A percentile compares a stretch with the other conserved stretches of the same genome.
phyloP scores from a whole-genome alignment of 139 green algal species.

The Chlamydomonas sphaeroides region DNA sequence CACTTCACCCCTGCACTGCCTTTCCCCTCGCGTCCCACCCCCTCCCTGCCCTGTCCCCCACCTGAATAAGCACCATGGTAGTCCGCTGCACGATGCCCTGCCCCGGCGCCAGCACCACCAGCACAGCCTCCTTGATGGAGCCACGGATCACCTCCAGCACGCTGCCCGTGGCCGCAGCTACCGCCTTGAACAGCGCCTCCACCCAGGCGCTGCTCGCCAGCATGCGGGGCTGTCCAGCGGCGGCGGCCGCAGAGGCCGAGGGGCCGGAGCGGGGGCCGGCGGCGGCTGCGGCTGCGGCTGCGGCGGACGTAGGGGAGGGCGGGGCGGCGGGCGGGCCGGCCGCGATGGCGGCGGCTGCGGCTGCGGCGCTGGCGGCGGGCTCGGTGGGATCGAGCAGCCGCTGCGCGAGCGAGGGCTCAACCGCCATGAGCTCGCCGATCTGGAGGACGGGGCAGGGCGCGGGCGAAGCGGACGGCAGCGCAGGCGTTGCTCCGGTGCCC shows the following conservation, averaged over 20 bases:
- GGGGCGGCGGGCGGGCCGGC: neutral
- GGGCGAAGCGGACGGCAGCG: too few relatives aligned
- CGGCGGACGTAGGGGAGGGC: neutral
- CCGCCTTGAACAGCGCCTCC: constrained; percentile 44
- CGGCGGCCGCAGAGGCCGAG: neutral
- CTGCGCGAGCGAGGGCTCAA: neutral
- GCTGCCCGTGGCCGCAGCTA: constrained; percentile 28
- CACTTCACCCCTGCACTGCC: too few relatives aligned
- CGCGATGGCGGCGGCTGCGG: neutral
- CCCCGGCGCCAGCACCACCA: constrained; percentile 47
- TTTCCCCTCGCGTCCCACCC: too few relatives aligned
- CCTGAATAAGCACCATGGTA: constrained; percentile 59
- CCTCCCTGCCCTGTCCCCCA: neutral
- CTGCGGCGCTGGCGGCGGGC: neutral
- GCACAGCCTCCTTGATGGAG: constrained; percentile 35
- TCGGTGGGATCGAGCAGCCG: neutral
- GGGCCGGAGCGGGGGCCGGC: neutral
- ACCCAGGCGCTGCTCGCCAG: neutral
- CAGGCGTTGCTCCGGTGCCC: too few relatives aligned
- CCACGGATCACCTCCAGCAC: constrained; percentile 43
- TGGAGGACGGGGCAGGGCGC: too few relatives aligned
- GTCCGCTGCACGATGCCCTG: constrained; percentile 40
- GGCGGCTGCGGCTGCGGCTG: neutral
- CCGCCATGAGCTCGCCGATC: constrained; percentile 43
- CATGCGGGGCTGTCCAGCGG: neutral